Evolutionary conservation across 495 filamentous ascomycete species (phyloP), one percentile per base, ranked within the genome.

Genomic region (Oleoguttula mirabilis): DNA sequence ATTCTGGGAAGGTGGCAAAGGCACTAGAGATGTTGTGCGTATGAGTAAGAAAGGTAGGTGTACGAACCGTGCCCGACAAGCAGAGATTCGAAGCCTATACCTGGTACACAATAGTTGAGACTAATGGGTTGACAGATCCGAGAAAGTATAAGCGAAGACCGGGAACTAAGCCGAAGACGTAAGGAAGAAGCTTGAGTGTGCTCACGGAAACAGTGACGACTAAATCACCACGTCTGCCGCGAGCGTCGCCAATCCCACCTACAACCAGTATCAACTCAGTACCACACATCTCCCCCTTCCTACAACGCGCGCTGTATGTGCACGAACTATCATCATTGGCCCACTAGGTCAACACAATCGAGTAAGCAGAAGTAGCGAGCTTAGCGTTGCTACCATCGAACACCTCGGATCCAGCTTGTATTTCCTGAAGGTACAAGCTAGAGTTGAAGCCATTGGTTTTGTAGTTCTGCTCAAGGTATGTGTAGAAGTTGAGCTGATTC

Each of bases 1-100:
- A 6, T 94, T 84, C 57, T 94, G 87, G 87, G 87, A 94, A 63
- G 87, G 86, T 12, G 87, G 87, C 1, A 87, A 84, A 58, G 85
- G 85, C 48, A 45, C 40, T 3, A 23, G 52, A 20, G 49, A 55
- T 40, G 36, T 36, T 6, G 21, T 23, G 31, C 16, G 42, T 19
- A 55, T 55, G 52, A 49, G 43, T 19, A 48, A 35, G 37, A 55
- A 55, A 41, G 52, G 52, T 55, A 43, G 22, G 45, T n/a, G n/a
- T n/a, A n/a, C n/a, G n/a, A n/a, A n/a, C n/a, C n/a, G n/a, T n/a
- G n/a, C n/a, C n/a, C n/a, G n/a, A n/a, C n/a, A n/a, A n/a, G n/a
- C n/a, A n/a, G n/a, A n/a, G n/a, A n/a, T n/a, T n/a, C n/a, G n/a
- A n/a, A n/a, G n/a, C n/a, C n/a, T n/a, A n/a, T n/a, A n/a, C n/a